A percentile compares a stretch with the other conserved stretches of the same genome.
phyloP scores from a whole-genome alignment of 2,329 filamentous ascomycete species.

The Talaromyces sp. region DNA sequence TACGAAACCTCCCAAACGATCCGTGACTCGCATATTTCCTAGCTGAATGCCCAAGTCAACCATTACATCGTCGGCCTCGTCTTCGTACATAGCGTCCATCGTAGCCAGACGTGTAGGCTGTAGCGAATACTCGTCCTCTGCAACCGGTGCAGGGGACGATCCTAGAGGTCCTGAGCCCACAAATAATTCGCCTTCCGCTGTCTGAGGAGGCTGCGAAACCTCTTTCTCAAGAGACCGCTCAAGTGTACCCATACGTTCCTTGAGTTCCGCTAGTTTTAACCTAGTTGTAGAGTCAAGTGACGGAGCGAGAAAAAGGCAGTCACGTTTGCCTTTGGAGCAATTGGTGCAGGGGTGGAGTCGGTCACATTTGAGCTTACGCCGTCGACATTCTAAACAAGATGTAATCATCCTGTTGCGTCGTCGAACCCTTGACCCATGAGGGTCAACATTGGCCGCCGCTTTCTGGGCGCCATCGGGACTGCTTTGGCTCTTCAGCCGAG shows the following conservation, averaged over 20 bases:
- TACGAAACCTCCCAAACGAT: slow-evolving; percentile 67
- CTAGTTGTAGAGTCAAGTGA: slow-evolving; percentile 65
- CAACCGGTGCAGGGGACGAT: slow-evolving; percentile 30
- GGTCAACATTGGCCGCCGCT: not conserved
- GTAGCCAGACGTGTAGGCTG: slow-evolving; percentile 59
- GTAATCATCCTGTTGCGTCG: slow-evolving; percentile 65
- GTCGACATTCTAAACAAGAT: slow-evolving; percentile 64
- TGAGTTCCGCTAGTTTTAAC: slow-evolving; percentile 67
- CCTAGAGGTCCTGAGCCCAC: not conserved
- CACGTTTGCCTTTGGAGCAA: slow-evolving; percentile 45
- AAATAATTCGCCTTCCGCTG: not conserved
- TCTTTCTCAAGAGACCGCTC: slow-evolving; percentile 66
- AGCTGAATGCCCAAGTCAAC: slow-evolving; percentile 67
- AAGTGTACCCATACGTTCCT: slow-evolving; percentile 69
- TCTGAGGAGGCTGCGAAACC: slow-evolving; percentile 33
- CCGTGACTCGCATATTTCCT: slow-evolving; percentile 67
- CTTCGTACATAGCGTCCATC: slow-evolving; percentile 64
- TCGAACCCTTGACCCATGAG: slow-evolving; percentile 33
- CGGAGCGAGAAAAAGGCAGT: slow-evolving; percentile 61
- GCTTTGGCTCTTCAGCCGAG: not conserved
- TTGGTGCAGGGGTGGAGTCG: slow-evolving; percentile 65
- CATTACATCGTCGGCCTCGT: slow-evolving; percentile 60
- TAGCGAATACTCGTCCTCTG: slow-evolving; percentile 52
- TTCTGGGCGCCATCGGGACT: slow-evolving; percentile 1
- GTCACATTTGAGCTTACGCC: slow-evolving; percentile 71